Percentiles rank a stretch among this genome's conserved stretches.
Conservation (phyloP, 495 filamentous ascomycete species). For the Cenococcum geophilum region DNA sequence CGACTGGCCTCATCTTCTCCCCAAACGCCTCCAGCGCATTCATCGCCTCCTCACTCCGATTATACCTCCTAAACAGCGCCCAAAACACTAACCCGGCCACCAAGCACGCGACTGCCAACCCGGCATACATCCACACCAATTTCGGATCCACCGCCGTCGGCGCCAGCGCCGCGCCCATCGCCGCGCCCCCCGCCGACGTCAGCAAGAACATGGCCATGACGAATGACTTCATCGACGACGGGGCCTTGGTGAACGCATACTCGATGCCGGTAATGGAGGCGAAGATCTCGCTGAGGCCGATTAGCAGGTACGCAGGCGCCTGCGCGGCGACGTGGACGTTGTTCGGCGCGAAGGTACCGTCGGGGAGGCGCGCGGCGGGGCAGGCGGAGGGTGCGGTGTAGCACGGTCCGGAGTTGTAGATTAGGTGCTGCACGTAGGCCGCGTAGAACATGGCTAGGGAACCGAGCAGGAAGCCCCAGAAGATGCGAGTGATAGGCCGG, state of each 20-base stretch:
- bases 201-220: slow-evolving; percentile 31
- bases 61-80: slow-evolving; percentile 39
- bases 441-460: slow-evolving; percentile 22
- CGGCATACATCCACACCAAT: slow-evolving; percentile 49
- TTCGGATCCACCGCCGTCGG: slow-evolving; percentile 27
- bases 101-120: slow-evolving; percentile 45
- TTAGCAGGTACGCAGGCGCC: slow-evolving; percentile 39
- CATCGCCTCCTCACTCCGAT: not conserved
- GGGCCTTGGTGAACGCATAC: slow-evolving; percentile 76
- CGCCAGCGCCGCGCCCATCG: slow-evolving; percentile 19
- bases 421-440: slow-evolving; percentile 27
- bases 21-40: not conserved
- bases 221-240: slow-evolving; percentile 57
- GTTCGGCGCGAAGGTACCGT: slow-evolving; percentile 19
- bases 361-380: slow-evolving; percentile 10
- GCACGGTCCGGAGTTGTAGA: slow-evolving; percentile 30
- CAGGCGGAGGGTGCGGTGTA: slow-evolving; percentile 18
- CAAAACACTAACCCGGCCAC: slow-evolving; percentile 47
- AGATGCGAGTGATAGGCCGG: slow-evolving; percentile 23
- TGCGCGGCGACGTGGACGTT: slow-evolving; percentile 29
- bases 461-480: slow-evolving; percentile 30
- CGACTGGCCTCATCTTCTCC: not conserved
- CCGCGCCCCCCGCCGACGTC: slow-evolving; percentile 21
- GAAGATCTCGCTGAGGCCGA: slow-evolving; percentile 69
- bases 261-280: slow-evolving; percentile 51